Conservation (phyloP, 2,329 filamentous ascomycete species). For the Sphaerulina populicola region DNA sequence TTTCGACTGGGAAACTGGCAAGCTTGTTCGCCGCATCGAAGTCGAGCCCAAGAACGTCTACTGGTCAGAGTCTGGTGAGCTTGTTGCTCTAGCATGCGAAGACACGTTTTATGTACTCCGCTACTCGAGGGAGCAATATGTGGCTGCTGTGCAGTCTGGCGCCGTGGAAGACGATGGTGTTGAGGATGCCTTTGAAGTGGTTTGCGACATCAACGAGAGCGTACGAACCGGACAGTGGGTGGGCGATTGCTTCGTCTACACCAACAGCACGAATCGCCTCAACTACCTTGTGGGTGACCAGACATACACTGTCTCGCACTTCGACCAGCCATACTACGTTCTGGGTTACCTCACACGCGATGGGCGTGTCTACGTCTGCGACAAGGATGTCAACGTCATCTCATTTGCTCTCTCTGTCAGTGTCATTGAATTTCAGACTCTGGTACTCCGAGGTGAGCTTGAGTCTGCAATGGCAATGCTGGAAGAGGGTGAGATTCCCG, state of each 20-base stretch:
- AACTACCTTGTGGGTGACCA: slow-evolving; percentile 98
- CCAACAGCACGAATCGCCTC: slow-evolving; percentile 88
- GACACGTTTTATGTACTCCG: slow-evolving; percentile 91
- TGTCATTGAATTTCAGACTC: slow-evolving; percentile 92
- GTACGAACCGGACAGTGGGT: slow-evolving; percentile 96
- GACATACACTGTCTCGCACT: slow-evolving; percentile 94
- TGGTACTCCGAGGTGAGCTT: slow-evolving; percentile 88
- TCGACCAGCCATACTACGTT: slow-evolving; percentile 90
- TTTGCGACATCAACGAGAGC: slow-evolving; percentile 89
- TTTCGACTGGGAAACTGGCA: slow-evolving; percentile 91
- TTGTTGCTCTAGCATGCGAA: slow-evolving; percentile 86
- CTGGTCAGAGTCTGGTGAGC: slow-evolving; percentile 94
- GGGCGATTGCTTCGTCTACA: slow-evolving; percentile 98
- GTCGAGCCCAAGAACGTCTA: slow-evolving; percentile 66
- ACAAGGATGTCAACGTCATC: slow-evolving; percentile 89
- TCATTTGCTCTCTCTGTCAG: slow-evolving; percentile 86
- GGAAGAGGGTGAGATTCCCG: slow-evolving; percentile 58
- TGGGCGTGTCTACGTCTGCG: slow-evolving; percentile 86
- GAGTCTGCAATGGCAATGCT: slow-evolving; percentile 83
- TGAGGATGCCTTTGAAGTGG: slow-evolving; percentile 89
- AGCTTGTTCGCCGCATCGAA: slow-evolving; percentile 85
- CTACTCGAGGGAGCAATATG: slow-evolving; percentile 81
- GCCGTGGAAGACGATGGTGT: slow-evolving; percentile 85
- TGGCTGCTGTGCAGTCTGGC: slow-evolving; percentile 72
- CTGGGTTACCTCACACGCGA: slow-evolving; percentile 92